Percentiles rank a stretch among this genome's conserved stretches.
phyloP scores from a whole-genome alignment of 768 basidiomycete genomes.

The Peribolospora baueri region DNA sequence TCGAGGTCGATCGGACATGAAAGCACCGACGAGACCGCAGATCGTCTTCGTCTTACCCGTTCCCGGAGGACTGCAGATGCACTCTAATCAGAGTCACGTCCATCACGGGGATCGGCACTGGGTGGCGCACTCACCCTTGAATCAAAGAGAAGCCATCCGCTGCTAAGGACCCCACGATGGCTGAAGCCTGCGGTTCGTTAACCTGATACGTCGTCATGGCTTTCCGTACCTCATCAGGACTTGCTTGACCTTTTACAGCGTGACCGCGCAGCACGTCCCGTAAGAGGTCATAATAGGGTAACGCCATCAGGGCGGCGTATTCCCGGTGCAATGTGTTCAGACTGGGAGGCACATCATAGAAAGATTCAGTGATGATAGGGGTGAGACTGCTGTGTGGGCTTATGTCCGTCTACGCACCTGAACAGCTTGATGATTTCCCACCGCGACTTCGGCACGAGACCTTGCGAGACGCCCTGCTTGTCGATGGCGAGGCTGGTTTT shows the following conservation, averaged over 20 bases:
- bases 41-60: constrained; percentile 98
- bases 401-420: constrained; percentile 30
- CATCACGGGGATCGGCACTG: neutral
- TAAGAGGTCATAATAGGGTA: constrained; percentile 59
- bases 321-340: constrained; percentile 78
- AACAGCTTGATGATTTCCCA: constrained; percentile 63
- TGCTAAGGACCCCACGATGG: constrained; percentile 47
- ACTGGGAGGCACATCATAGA: constrained; percentile 24
- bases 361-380: neutral
- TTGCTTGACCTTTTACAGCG: constrained; percentile 23
- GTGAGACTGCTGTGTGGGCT: constrained; percentile 1
- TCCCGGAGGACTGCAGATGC: constrained; percentile 52
- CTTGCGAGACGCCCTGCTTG: constrained; percentile 27
- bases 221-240: constrained; percentile 31
- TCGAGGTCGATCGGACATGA: constrained; percentile 23
- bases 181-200: constrained; percentile 83
- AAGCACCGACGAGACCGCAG: constrained; percentile 69
- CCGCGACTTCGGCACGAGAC: constrained; percentile 35
- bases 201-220: constrained; percentile 47
- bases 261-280: constrained; percentile 49
- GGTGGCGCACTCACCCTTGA: constrained; percentile 44
- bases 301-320: constrained; percentile 57
- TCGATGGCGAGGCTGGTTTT: constrained; percentile 27
- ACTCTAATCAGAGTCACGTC: neutral
- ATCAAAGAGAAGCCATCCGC: constrained; percentile 59